phyloP scores from a whole-genome alignment of 441 rosid species.

The Jatropha multifida region DNA sequence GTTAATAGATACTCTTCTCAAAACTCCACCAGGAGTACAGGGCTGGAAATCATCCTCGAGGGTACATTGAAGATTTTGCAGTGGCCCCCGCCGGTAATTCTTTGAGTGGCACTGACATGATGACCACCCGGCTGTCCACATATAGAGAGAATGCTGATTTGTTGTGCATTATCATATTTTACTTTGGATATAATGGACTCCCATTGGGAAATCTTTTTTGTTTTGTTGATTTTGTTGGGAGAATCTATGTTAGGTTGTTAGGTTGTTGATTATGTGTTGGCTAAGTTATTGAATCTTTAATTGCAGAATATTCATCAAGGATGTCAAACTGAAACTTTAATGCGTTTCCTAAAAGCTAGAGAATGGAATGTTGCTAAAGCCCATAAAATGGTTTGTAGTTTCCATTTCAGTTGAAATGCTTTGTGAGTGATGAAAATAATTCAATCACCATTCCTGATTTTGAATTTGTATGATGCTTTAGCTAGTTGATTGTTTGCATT shows the following conservation, averaged over 20 bases:
- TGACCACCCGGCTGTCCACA: not conserved
- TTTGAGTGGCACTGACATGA: not conserved
- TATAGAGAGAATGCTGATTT: not conserved
- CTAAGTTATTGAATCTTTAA: slow-evolving; percentile 16
- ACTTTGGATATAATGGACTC: not conserved
- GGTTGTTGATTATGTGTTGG: not conserved
- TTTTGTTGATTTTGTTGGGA: not conserved
- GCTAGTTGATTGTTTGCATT: slow-evolving; percentile 79
- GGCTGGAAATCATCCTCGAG: too few relatives aligned
- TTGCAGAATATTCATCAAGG: slow-evolving; percentile 88
- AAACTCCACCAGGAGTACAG: too few relatives aligned
- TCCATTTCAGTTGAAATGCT: slow-evolving; percentile 1
- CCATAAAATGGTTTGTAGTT: slow-evolving; percentile 69
- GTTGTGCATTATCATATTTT: not conserved
- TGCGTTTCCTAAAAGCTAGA: slow-evolving; percentile 87
- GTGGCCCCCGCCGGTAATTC: not conserved
- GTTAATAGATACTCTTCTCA: too few relatives aligned
- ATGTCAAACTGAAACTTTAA: slow-evolving; percentile 59
- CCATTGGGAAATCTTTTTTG: not conserved
- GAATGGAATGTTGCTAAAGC: slow-evolving; percentile 84
- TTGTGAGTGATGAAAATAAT: not conserved
- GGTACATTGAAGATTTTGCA: not conserved
- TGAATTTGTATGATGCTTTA: slow-evolving; percentile 34
- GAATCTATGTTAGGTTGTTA: not conserved
- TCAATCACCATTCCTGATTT: slow-evolving; percentile 18